Evolutionary conservation across 106 monocot genomes (phyloP), one percentile per base, ranked within the genome.

Genomic region (Triglochin maritima): DNA sequence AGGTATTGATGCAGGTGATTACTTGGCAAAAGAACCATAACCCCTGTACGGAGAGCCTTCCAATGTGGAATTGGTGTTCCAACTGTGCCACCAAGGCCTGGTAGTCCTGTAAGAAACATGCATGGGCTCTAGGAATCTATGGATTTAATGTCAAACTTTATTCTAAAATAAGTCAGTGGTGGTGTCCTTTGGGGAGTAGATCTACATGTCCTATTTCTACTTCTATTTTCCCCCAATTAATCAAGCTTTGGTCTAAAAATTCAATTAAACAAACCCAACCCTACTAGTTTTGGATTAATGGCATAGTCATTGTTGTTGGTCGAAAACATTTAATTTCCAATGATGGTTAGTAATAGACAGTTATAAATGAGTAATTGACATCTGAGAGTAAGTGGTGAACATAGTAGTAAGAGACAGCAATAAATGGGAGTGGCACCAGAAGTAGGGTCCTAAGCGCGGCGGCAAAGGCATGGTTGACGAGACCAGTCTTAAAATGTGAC

Each of bases 21-120:
- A 99, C 98, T 88, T 99, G 98, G 76, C 98, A 99, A 64, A 79
- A 99, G 63, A 99, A 99, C 98, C 88, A 99, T 17, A 99, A 72
- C 29, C 88, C 88, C 64, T 99, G 98, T 55, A 89, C 77, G 44
- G 98, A 92, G 60, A 92, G 88, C 64, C 86, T 92, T 59, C 98
- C 98, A 71, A 92, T 79, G 46, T 84, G 98, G 70, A 98, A 99
- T 47, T 99, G 98, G 63, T 99, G 98, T 65, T 99, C 98, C 13
- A 92, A 75, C 67, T 99, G 98, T 63, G 98, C 92, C 64, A 86
- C 92, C 98, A 99, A 89, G 47, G 88, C 88, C 66, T 99, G 98
- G 59, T 92, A 99, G 77, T 99, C 98, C 98, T 99, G 44, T n/a
- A 41, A 53, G 55, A 11, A 61, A 50, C 47, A 41, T 29, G 52